Percentiles rank a stretch among this genome's conserved stretches.
phyloP scores from a whole-genome alignment of 306 rosid genomes.

The Arachis stenosperma region DNA sequence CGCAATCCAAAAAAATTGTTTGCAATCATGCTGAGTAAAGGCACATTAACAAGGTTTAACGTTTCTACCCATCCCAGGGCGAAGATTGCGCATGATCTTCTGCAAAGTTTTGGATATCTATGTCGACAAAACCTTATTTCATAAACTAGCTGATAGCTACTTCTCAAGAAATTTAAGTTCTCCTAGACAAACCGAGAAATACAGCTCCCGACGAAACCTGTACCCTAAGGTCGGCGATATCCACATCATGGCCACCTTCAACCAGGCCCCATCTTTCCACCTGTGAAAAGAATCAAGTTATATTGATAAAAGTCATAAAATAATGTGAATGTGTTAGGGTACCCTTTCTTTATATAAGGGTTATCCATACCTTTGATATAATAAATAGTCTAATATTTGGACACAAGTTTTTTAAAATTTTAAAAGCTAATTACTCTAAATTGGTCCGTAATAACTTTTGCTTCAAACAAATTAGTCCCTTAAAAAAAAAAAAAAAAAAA shows the following conservation, averaged over 20 bases:
- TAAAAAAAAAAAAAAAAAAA: too few relatives aligned
- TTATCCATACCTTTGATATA: too few relatives aligned
- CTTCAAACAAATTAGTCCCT: too few relatives aligned
- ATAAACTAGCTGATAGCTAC: slow-evolving; percentile 19
- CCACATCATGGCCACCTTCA: slow-evolving; percentile 99
- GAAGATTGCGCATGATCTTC: slow-evolving; percentile 12
- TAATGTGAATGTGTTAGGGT: too few relatives aligned
- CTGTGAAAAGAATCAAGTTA: slow-evolving; percentile 49
- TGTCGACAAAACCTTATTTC: slow-evolving; percentile 10
- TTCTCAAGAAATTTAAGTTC: slow-evolving; percentile 37
- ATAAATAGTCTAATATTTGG: too few relatives aligned
- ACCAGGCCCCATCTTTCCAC: slow-evolving; percentile 93
- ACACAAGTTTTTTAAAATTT: too few relatives aligned
- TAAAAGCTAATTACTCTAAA: too few relatives aligned
- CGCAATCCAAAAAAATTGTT: background rate
- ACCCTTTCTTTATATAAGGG: too few relatives aligned
- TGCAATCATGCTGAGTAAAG: slow-evolving; percentile 1
- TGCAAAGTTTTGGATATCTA: slow-evolving; percentile 31
- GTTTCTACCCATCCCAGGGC: slow-evolving; percentile 34
- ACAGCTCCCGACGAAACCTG: slow-evolving; percentile 38
- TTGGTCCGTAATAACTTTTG: too few relatives aligned
- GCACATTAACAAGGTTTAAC: background rate
- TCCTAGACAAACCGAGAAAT: slow-evolving; percentile 80
- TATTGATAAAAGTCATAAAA: background rate
- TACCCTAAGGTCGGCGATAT: slow-evolving; percentile 68